Base-by-base conservation (phyloP, 2,329 filamentous ascomycete species). In the Epichloe typhina region DNA sequence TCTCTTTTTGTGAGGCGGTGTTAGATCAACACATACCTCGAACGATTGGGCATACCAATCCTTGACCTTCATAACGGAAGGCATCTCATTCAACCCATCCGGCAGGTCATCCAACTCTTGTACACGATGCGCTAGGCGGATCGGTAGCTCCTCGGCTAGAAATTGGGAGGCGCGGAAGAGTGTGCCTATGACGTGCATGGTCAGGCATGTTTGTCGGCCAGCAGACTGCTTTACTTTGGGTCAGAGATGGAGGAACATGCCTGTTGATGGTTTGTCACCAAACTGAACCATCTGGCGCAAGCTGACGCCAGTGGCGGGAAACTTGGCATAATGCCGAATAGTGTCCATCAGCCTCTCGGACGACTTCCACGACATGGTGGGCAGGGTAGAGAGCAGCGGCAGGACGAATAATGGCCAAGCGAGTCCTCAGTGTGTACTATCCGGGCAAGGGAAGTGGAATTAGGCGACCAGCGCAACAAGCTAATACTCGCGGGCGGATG, bases 31-130 rank as follows among this genome's bases (percentile, higher is more conserved):
- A 36, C 78, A 60, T 79, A 95, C 90, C 82, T 98, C 93, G 64
- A 98, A 98, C 48, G 93, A 98, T 72, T 98, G 93, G 56, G 91
- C 93, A 68, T 98, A 98, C 93, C 93, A 98, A 64, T 97, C 90
- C 66, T 90, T 86, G 58, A 98, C 93, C 63, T 84, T 88, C 66
- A 84, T 83, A 58, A 98, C 95, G 11, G 93, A 97, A 39, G 90
- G 88, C 93, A 98, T 97, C 59, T 97, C 90, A 66, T 88, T 95
- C 55, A 98, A 79, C 51, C 93, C 93, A 77, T 98, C 93, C 37
- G 93, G 93, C 2, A 98, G 75, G 62, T 88, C 86, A 55, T 86
- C 83, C 52, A 98, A 80, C 72, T 98, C 93, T 69, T 95, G 87
- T 53, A 98, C 93, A 56, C 93, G 86, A 71, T 98, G 93, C 61